Evolutionary conservation across 306 rosid genomes (phyloP).

Genomic region (Sphenostylis stenocarpa): DNA sequence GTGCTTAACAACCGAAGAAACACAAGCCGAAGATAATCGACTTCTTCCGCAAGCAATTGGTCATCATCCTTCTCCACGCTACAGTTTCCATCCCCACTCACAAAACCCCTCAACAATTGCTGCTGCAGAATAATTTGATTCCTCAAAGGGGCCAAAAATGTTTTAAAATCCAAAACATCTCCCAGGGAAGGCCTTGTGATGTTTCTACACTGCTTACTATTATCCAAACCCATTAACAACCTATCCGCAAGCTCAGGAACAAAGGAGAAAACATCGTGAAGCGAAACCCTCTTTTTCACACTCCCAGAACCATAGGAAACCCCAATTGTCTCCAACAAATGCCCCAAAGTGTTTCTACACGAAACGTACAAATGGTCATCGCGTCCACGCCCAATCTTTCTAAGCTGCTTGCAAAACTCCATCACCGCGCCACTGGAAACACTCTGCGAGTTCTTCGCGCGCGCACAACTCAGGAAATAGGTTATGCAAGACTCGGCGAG

Average conservation of each 20-base stretch:
- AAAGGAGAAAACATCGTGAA: constrained; percentile 53
- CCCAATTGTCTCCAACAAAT: constrained; percentile 40
- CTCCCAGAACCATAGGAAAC: background rate
- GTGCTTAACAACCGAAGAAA: constrained; percentile 42
- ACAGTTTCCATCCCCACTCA: constrained; percentile 1
- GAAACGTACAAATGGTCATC: constrained; percentile 53
- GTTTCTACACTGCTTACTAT: constrained; percentile 3
- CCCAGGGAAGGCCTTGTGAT: background rate
- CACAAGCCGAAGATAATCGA: constrained; percentile 42
- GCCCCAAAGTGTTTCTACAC: constrained; percentile 54
- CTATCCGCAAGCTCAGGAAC: constrained; percentile 48
- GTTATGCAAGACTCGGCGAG: constrained; percentile 48
- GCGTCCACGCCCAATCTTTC: constrained; percentile 32
- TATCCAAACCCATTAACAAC: constrained; percentile 51
- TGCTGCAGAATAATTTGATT: background rate
- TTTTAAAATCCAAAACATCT: constrained; percentile 52
- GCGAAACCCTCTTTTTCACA: constrained; percentile 26
- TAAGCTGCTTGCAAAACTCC: constrained; percentile 69
- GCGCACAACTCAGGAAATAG: constrained; percentile 45
- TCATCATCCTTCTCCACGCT: constrained; percentile 26
- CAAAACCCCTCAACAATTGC: constrained; percentile 23
- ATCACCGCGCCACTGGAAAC: constrained; percentile 46
- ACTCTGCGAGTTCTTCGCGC: constrained; percentile 24
- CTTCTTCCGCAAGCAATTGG: constrained; percentile 38
- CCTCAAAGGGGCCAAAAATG: constrained; percentile 49